phyloP scores from a whole-genome alignment of 2,329 filamentous ascomycete species.

The Boeremia lycopersici region DNA sequence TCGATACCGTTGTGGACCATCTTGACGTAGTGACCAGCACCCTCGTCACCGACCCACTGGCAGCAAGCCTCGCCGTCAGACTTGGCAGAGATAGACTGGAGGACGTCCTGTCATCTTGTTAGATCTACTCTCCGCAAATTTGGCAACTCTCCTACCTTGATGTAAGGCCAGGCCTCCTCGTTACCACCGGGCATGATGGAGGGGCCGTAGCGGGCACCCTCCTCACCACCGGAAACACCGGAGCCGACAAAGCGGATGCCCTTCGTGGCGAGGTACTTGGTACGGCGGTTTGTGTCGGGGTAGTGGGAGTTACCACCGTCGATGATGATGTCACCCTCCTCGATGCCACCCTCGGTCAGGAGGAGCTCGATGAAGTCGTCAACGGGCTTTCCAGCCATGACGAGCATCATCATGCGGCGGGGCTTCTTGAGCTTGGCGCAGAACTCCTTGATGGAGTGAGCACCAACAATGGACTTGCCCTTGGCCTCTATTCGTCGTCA shows the following conservation, averaged over 20 bases:
- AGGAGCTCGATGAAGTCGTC: slow-evolving; percentile 99
- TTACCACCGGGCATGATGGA: slow-evolving; percentile 99
- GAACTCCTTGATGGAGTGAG: slow-evolving; percentile 93
- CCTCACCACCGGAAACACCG: slow-evolving; percentile 98
- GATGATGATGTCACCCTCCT: slow-evolving; percentile 90
- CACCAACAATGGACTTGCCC: slow-evolving; percentile 92
- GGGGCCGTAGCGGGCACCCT: slow-evolving; percentile 96
- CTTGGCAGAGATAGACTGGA: slow-evolving; percentile 98
- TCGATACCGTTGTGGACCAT: slow-evolving; percentile 99
- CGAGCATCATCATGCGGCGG: slow-evolving; percentile 96
- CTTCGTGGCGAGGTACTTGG: slow-evolving; percentile 84
- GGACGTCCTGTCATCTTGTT: slow-evolving; percentile 69
- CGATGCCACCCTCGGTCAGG: slow-evolving; percentile 58
- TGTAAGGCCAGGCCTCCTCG: slow-evolving; percentile 95
- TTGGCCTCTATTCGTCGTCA: slow-evolving; percentile 53
- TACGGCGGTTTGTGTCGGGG: slow-evolving; percentile 98
- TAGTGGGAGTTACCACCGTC: slow-evolving; percentile 99
- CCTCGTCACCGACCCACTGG: slow-evolving; percentile 99
- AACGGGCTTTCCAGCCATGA: slow-evolving; percentile 97
- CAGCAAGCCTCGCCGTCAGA: slow-evolving; percentile 97
- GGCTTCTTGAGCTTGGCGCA: slow-evolving; percentile 95
- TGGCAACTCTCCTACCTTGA: slow-evolving; percentile 64
- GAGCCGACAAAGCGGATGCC: slow-evolving; percentile 94
- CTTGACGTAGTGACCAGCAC: slow-evolving; percentile 99
- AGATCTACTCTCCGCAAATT: slow-evolving; percentile 13